phyloP scores from a whole-genome alignment of 73 alveolate genomes.

The Tetrahymena malaccensis region DNA sequence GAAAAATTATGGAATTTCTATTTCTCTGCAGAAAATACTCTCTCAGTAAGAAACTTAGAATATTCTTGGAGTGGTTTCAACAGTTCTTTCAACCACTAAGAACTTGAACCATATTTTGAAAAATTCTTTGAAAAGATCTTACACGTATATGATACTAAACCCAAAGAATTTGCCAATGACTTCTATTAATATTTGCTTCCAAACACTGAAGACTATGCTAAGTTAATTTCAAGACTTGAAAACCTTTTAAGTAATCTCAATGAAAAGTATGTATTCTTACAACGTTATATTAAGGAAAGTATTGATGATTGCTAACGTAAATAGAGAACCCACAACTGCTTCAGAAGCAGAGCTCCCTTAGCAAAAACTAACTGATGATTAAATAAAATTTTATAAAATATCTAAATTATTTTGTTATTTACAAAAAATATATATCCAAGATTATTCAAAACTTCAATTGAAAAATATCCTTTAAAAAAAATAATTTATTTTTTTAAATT shows the following conservation, averaged over 20 bases:
- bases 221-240: neutral
- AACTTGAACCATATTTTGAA: constrained; percentile 7
- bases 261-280: neutral
- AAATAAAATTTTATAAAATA: too few relatives aligned
- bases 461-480: too few relatives aligned
- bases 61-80: constrained; percentile 39
- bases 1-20: constrained; percentile 10
- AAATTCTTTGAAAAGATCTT: constrained; percentile 21
- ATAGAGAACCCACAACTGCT: neutral
- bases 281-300: neutral
- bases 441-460: too few relatives aligned
- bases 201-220: constrained; percentile 26
- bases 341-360: neutral
- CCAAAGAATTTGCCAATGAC: constrained; percentile 15
- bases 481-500: too few relatives aligned
- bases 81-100: constrained; percentile 1
- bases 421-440: too few relatives aligned
- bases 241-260: neutral
- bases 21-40: constrained; percentile 11
- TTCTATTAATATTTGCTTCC: constrained; percentile 25
- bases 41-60: constrained; percentile 7
- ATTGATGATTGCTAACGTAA: neutral
- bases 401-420: too few relatives aligned
- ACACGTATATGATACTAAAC: neutral
- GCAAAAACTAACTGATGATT: neutral